These are phyloP conservation scores for Aechmea fasciata DNA, from an alignment of 176 grass and related monocot genomes.

Conservation along the genomic window DNA sequence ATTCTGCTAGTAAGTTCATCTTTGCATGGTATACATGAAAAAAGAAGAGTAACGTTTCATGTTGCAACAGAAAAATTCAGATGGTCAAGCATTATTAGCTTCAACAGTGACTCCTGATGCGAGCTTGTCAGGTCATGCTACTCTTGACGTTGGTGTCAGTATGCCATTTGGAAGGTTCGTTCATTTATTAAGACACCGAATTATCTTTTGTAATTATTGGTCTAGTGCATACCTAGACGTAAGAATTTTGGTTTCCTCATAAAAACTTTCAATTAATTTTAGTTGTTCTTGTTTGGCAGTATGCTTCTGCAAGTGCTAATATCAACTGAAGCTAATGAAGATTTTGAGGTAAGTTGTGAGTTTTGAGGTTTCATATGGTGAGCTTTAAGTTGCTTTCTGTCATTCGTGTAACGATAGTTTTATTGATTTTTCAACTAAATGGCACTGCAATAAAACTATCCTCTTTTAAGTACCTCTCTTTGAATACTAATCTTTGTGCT, in stretches of 20 bases:
- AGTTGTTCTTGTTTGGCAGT: conserved; percentile 50
- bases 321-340: conserved; percentile 64
- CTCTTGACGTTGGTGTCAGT: conserved; percentile 21
- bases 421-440: too few species aligned
- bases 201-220: conserved; percentile 4
- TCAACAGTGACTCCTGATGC: conserved; percentile 68
- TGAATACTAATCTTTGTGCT: too few species aligned
- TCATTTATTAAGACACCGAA: not conserved
- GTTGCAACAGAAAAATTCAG: conserved; percentile 58
- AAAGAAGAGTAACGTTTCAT: not conserved
- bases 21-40: not conserved
- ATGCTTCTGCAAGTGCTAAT: conserved; percentile 79
- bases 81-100: conserved; percentile 84
- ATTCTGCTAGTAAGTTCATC: not conserved
- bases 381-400: not conserved
- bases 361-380: not conserved
- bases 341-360: conserved; percentile 57
- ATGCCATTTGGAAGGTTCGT: conserved; percentile 95
- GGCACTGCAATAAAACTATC: too few species aligned
- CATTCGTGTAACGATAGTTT: too few species aligned
- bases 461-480: too few species aligned
- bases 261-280: conserved; percentile 15
- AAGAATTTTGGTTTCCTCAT: conserved; percentile 4
- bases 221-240: not conserved
- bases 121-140: conserved; percentile 23